phyloP scores from a whole-genome alignment of 2,329 filamentous ascomycete genomes.

The Claviceps lovelessii region DNA sequence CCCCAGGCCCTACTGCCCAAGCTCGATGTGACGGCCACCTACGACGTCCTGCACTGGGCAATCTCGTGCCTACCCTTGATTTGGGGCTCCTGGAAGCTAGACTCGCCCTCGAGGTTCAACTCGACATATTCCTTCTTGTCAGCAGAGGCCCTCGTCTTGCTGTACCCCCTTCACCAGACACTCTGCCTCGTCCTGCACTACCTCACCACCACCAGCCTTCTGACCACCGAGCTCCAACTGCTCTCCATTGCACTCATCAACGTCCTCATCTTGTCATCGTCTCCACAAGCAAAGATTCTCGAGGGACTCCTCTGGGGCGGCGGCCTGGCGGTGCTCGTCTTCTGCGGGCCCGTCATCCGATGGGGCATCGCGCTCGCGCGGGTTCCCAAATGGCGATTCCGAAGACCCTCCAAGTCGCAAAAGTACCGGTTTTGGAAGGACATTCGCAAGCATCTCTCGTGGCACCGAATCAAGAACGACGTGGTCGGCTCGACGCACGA shows the following conservation, averaged over 20 bases:
- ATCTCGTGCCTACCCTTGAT: constrained; percentile 55
- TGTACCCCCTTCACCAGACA: constrained; percentile 75
- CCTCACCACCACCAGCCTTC: constrained; percentile 75
- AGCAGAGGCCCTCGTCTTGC: constrained; percentile 41
- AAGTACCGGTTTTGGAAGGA: constrained; percentile 23
- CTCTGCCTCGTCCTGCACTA: constrained; percentile 60
- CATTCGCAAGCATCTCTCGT: constrained; percentile 27
- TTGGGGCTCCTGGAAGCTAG: constrained; percentile 13
- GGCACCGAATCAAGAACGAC: constrained; percentile 32
- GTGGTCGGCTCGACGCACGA: constrained; percentile 18
- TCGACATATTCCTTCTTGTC: constrained; percentile 22
- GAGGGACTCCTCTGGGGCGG: constrained; percentile 76
- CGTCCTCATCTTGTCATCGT: constrained; percentile 59
- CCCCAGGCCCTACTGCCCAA: constrained; percentile 60
- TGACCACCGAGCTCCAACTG: constrained; percentile 76
- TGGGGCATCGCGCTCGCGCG: constrained; percentile 79
- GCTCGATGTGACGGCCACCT: constrained; percentile 37
- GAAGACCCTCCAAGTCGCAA: constrained; percentile 33
- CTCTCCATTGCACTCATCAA: constrained; percentile 74
- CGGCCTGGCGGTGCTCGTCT: constrained; percentile 60
- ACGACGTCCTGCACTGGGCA: constrained; percentile 63
- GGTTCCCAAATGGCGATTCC: constrained; percentile 83
- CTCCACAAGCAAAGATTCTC: constrained; percentile 72
- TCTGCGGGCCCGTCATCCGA: constrained; percentile 58
- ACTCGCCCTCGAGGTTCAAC: constrained; percentile 26